Percentiles rank a stretch among this genome's conserved stretches.
phyloP scores from a whole-genome alignment of 2,329 filamentous ascomycete species.

The Lizonia empirigonia region DNA sequence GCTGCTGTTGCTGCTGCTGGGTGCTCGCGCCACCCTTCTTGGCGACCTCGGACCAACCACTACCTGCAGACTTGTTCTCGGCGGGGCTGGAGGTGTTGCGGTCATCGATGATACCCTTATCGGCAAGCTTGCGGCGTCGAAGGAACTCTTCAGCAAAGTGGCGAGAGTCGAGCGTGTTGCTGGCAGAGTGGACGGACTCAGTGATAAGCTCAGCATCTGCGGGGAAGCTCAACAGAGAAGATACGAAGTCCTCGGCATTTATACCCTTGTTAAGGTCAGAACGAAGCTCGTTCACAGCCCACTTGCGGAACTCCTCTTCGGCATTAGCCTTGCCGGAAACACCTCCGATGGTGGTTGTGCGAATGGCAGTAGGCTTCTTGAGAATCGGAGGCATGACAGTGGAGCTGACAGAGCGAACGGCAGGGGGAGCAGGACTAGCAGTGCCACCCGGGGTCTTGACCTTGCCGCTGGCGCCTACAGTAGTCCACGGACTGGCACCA shows the following conservation, averaged over 20 bases:
- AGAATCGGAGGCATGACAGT: slow-evolving; percentile 49
- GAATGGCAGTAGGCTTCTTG: slow-evolving; percentile 61
- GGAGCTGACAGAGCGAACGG: slow-evolving; percentile 55
- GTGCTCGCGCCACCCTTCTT: slow-evolving; percentile 80
- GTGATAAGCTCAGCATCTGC: slow-evolving; percentile 81
- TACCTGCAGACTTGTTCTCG: slow-evolving; percentile 53
- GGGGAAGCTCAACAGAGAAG: slow-evolving; percentile 75
- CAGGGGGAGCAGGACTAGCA: slow-evolving; percentile 55
- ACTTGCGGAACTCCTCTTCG: slow-evolving; percentile 92
- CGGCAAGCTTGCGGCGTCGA: slow-evolving; percentile 87
- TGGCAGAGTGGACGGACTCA: slow-evolving; percentile 85
- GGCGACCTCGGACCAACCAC: slow-evolving; percentile 95
- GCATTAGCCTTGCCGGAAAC: slow-evolving; percentile 63
- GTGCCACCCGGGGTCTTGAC: slow-evolving; percentile 74
- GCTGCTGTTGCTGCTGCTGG: slow-evolving; percentile 43
- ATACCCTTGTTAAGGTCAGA: slow-evolving; percentile 73
- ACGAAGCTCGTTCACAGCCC: slow-evolving; percentile 79
- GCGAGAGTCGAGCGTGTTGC: slow-evolving; percentile 86
- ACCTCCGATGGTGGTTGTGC: slow-evolving; percentile 54
- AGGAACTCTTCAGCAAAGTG: slow-evolving; percentile 96
- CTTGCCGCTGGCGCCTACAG: slow-evolving; percentile 92
- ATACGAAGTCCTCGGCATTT: slow-evolving; percentile 78
- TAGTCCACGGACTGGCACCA: slow-evolving; percentile 78
- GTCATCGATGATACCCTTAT: slow-evolving; percentile 85
- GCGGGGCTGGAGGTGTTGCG: slow-evolving; percentile 60